These are phyloP conservation scores for Phytophthora quininea DNA, from an alignment of 352 stramenopile species.

Conservation along the genomic window DNA sequence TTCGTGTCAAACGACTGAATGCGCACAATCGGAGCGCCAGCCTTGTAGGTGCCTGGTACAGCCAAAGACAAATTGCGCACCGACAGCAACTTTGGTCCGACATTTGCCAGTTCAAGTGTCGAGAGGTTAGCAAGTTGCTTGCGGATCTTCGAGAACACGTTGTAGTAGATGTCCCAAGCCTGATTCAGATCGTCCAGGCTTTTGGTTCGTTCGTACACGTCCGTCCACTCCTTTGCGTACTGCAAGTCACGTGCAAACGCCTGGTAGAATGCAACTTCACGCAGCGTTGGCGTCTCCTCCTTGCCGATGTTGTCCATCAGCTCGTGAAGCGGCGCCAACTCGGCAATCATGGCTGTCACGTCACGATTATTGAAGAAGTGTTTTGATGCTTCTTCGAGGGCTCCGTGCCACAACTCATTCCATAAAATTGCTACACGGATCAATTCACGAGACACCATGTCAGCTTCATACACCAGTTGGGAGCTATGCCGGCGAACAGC, in stretches of 20 bases:
- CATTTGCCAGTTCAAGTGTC: slow-evolving; percentile 96
- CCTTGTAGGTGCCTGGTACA: slow-evolving; percentile 94
- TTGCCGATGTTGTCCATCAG: slow-evolving; percentile 80
- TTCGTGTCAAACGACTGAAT: slow-evolving; percentile 94
- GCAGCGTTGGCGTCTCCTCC: slow-evolving; percentile 75
- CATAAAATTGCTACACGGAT: slow-evolving; percentile 99
- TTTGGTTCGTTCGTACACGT: slow-evolving; percentile 80
- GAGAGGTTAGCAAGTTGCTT: slow-evolving; percentile 96
- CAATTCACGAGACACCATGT: slow-evolving; percentile 96
- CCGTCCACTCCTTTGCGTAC: slow-evolving; percentile 84
- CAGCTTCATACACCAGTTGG: slow-evolving; percentile 96
- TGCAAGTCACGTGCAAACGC: slow-evolving; percentile 94
- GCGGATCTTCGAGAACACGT: slow-evolving; percentile 95
- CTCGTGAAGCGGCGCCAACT: slow-evolving; percentile 95
- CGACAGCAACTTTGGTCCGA: slow-evolving; percentile 95
- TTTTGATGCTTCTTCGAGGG: slow-evolving; percentile 97
- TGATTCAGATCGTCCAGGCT: slow-evolving; percentile 87
- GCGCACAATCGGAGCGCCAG: slow-evolving; percentile 83
- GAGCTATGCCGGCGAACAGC: slow-evolving; percentile 95
- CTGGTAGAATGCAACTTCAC: slow-evolving; percentile 86
- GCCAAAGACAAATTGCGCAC: slow-evolving; percentile 96
- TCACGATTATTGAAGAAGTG: slow-evolving; percentile 98
- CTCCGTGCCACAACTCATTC: slow-evolving; percentile 99
- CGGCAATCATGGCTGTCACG: slow-evolving; percentile 96
- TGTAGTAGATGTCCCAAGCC: slow-evolving; percentile 99